These are phyloP conservation scores for Diaporthe citriasiana DNA, from an alignment of 2,329 filamentous ascomycete species.

Conservation along the genomic window DNA sequence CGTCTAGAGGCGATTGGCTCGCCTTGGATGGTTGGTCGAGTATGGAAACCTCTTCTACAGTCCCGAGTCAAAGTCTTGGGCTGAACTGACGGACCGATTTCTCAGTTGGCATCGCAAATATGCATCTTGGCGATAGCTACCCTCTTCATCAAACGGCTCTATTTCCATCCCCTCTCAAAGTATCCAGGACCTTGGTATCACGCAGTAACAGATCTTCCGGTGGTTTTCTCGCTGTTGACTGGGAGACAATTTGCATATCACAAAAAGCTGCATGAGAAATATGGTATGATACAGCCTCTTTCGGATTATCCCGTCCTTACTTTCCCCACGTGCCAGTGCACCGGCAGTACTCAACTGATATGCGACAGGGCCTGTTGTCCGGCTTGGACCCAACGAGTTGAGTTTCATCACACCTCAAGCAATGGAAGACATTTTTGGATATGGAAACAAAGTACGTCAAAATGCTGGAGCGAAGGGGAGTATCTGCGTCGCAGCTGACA, in stretches of 20 bases:
- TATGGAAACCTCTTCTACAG: no score
- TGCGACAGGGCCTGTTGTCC: background rate
- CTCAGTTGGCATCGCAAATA: background rate
- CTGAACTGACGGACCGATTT: background rate
- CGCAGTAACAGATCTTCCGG: conserved; percentile 2
- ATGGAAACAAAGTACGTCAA: conserved; percentile 1
- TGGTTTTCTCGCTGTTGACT: background rate
- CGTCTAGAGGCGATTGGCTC: background rate
- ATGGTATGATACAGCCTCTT: background rate
- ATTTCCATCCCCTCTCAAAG: conserved; percentile 22
- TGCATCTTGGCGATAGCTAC: background rate
- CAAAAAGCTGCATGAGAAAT: conserved; percentile 23
- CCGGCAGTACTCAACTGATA: background rate
- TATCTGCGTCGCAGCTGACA: background rate
- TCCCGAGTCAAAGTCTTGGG: fast-evolving
- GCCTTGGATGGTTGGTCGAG: background rate
- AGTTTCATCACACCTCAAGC: conserved; percentile 21
- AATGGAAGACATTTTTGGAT: conserved; percentile 27
- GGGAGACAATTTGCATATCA: conserved; percentile 7
- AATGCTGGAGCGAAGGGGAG: fast-evolving
- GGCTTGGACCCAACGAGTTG: conserved; percentile 13
- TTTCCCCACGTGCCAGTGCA: fast-evolving
- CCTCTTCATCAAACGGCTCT: conserved; percentile 21
- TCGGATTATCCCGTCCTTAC: background rate
- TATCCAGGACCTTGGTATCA: conserved; percentile 27